Evolutionary conservation across 2,329 filamentous ascomycete genomes (phyloP).

Genomic region (Capronia americana): DNA sequence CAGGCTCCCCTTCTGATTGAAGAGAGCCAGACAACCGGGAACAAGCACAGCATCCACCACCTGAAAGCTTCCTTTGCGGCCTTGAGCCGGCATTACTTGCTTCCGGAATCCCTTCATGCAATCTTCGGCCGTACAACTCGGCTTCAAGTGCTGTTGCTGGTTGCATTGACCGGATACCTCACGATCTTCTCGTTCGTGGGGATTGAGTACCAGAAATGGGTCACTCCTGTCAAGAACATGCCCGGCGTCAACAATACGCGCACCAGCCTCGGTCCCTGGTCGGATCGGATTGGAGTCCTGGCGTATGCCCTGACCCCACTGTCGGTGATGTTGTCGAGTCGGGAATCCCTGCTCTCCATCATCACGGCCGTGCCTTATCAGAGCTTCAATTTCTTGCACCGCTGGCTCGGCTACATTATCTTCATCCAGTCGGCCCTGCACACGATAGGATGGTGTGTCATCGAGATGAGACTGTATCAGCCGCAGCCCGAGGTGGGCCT

Average conservation of each 20-base stretch:
- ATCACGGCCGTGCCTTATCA: constrained; percentile 77
- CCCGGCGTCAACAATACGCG: constrained; percentile 68
- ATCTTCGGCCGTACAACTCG: constrained; percentile 73
- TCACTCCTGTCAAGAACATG: constrained; percentile 68
- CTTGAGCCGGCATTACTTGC: constrained; percentile 59
- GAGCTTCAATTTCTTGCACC: constrained; percentile 77
- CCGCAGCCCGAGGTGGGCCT: constrained; percentile 68
- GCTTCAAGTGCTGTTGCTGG: constrained; percentile 69
- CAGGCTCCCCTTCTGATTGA: not conserved
- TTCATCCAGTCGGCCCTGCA: constrained; percentile 71
- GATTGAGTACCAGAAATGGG: constrained; percentile 71
- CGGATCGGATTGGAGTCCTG: constrained; percentile 71
- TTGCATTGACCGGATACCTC: constrained; percentile 66
- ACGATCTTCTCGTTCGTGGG: constrained; percentile 72
- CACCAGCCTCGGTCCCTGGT: constrained; percentile 69
- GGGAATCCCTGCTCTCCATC: constrained; percentile 72
- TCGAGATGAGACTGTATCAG: constrained; percentile 71
- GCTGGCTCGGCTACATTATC: constrained; percentile 77
- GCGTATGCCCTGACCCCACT: constrained; percentile 78
- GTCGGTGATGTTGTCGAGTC: constrained; percentile 68
- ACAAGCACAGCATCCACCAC: constrained; percentile 34
- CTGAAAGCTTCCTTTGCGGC: constrained; percentile 51
- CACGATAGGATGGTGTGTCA: constrained; percentile 72
- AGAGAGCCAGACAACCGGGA: constrained; percentile 1
- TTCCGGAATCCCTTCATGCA: constrained; percentile 63